A percentile compares a stretch with the other conserved stretches of the same genome.
Evolutionary conservation across 495 filamentous ascomycete genomes (phyloP).

Genomic region (Tuber melanosporum): DNA sequence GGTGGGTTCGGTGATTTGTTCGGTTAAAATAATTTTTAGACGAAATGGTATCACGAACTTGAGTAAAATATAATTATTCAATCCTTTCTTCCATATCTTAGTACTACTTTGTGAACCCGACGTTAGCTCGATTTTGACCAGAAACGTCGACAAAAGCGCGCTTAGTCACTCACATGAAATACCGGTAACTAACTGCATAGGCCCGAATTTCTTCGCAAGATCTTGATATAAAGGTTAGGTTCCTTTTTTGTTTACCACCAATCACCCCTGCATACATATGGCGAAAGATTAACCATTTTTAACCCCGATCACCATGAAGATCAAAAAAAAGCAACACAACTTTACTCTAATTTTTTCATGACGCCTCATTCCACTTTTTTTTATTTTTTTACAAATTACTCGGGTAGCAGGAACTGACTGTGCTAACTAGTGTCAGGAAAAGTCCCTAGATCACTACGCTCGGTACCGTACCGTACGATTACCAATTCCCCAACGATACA

Average conservation of each 20-base stretch:
- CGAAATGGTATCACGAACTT: conserved; percentile 43
- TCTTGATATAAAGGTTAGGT: background rate
- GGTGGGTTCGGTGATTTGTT: conserved; percentile 68
- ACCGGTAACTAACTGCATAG: background rate
- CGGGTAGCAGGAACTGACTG: background rate
- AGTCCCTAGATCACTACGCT: background rate
- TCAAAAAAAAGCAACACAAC: conserved; percentile 46
- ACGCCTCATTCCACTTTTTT: conserved; percentile 37
- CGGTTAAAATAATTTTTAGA: conserved; percentile 43
- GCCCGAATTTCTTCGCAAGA: background rate
- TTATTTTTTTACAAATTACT: background rate
- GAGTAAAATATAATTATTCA: conserved; percentile 43
- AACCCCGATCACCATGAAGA: conserved; percentile 53
- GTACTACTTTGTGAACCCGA: background rate
- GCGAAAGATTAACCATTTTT: conserved; percentile 54
- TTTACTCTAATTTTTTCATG: conserved; percentile 64
- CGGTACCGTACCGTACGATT: background rate
- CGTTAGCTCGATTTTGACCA: background rate
- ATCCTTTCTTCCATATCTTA: background rate
- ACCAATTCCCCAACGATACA: background rate
- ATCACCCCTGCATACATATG: conserved; percentile 8
- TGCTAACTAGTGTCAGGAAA: background rate
- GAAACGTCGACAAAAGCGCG: background rate
- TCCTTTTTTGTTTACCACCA: conserved; percentile 20
- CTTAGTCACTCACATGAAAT: background rate